These are phyloP conservation scores for Xanthoceras sorbifolium DNA, from an alignment of 345 rosid genomes.

Conservation along the genomic window DNA sequence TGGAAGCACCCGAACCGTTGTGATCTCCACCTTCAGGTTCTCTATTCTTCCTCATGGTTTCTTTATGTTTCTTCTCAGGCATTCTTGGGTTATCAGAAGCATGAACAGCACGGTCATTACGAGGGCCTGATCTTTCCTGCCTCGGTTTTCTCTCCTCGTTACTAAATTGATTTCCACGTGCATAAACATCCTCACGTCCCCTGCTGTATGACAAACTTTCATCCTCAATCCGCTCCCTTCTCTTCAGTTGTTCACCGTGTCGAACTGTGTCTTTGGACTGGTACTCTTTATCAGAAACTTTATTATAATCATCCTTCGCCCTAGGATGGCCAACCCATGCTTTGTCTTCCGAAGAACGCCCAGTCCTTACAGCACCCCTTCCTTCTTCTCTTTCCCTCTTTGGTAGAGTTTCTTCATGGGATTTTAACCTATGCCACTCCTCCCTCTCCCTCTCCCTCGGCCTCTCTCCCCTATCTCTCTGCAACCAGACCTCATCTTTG, in stretches of 20 bases:
- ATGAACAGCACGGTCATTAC: conserved; percentile 53
- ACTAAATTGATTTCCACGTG: conserved; percentile 48
- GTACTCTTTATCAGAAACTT: conserved; percentile 67
- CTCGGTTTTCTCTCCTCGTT: conserved; percentile 69
- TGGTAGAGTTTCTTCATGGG: conserved; percentile 57
- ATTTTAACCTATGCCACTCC: conserved; percentile 56
- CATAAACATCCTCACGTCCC: conserved; percentile 64
- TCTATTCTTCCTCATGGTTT: conserved; percentile 60
- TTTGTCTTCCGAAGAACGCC: conserved; percentile 75
- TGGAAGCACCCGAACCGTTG: conserved; percentile 42
- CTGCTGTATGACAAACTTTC: conserved; percentile 57
- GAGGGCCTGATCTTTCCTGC: conserved; percentile 64
- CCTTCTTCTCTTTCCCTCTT: conserved; percentile 78
- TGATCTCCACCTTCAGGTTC: conserved; percentile 65
- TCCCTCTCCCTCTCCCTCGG: conserved; percentile 78
- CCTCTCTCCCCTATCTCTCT: conserved; percentile 75
- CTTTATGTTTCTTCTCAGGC: conserved; percentile 71
- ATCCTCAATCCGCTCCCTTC: conserved; percentile 67
- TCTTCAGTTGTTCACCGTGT: conserved; percentile 64
- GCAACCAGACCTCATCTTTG: conserved; percentile 69
- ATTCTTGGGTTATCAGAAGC: conserved; percentile 58
- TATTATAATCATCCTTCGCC: conserved; percentile 66
- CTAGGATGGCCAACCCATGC: conserved; percentile 54
- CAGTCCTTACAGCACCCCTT: conserved; percentile 51
- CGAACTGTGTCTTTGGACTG: conserved; percentile 60